Evolutionary conservation across 345 rosid species (phyloP).

Genomic region (Citrus inodora): DNA sequence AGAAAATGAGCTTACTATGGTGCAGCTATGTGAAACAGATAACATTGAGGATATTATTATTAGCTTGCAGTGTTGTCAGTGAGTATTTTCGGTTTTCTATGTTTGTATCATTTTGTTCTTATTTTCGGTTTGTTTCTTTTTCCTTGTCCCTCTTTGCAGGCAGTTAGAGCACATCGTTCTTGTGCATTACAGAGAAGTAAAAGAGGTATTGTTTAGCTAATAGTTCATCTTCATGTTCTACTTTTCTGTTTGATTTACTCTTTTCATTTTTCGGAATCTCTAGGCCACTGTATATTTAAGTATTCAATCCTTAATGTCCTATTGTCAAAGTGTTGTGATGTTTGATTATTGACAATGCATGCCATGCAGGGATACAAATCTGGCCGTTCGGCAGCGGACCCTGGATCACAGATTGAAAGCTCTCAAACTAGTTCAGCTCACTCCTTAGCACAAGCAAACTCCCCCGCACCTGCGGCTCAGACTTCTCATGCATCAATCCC

Average conservation of each 20-base stretch:
- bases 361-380: conserved; percentile 48
- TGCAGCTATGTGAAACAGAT: background rate
- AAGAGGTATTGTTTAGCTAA: conserved; percentile 49
- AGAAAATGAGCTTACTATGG: background rate
- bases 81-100: background rate
- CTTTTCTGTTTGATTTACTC: background rate
- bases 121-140: background rate
- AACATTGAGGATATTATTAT: background rate
- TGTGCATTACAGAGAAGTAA: conserved; percentile 84
- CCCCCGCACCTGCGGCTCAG: conserved; percentile 29
- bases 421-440: conserved; percentile 31
- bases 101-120: background rate
- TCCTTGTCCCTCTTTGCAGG: conserved; percentile 42
- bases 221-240: conserved; percentile 5
- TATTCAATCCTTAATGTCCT: conserved; percentile 6
- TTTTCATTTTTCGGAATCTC: background rate
- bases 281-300: background rate
- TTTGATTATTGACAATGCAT: conserved; percentile 4
- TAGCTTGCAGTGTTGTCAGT: background rate
- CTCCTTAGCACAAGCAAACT: conserved; percentile 29
- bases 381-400: conserved; percentile 27
- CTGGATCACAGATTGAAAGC: conserved; percentile 31
- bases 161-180: conserved; percentile 73
- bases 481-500: conserved; percentile 29
- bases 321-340: conserved; percentile 1